These are phyloP conservation scores for Crithidia acanthocephali DNA, from an alignment of 208 protist genomes.

Conservation along the genomic window DNA sequence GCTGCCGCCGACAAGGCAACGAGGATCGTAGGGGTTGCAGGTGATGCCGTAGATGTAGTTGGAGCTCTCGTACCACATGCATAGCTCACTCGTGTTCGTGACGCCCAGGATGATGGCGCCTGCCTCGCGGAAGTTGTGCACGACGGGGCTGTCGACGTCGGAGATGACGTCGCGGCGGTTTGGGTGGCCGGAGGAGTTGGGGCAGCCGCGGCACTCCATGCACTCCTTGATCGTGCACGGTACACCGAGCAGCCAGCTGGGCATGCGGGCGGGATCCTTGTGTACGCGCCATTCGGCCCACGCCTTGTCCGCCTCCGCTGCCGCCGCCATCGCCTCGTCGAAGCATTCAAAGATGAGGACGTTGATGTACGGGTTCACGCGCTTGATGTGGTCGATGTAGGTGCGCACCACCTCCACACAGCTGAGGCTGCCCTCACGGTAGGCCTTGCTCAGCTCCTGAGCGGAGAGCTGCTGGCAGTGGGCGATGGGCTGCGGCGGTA, in stretches of 20 bases:
- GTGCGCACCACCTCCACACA: slow-evolving; percentile 67
- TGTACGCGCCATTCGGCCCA: slow-evolving; percentile 70
- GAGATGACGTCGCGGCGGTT: slow-evolving; percentile 52
- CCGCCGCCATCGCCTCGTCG: slow-evolving; percentile 68
- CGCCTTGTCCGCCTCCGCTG: slow-evolving; percentile 56
- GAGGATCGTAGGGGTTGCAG: slow-evolving; percentile 90
- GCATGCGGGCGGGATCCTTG: slow-evolving; percentile 40
- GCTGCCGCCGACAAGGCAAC: slow-evolving; percentile 86
- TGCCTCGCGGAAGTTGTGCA: slow-evolving; percentile 85
- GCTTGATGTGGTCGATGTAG: slow-evolving; percentile 86
- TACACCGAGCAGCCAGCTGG: slow-evolving; percentile 85
- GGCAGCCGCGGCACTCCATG: slow-evolving; percentile 80
- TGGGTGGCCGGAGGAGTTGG: slow-evolving; percentile 80
- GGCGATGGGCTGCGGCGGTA: slow-evolving; percentile 67
- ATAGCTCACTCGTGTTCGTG: slow-evolving; percentile 90
- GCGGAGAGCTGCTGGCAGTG: slow-evolving; percentile 84
- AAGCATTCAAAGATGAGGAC: slow-evolving; percentile 85
- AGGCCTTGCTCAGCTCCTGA: slow-evolving; percentile 64
- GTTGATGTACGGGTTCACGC: slow-evolving; percentile 84
- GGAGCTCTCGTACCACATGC: slow-evolving; percentile 91
- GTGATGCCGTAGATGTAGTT: slow-evolving; percentile 92
- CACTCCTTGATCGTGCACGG: slow-evolving; percentile 91
- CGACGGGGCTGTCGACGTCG: slow-evolving; percentile 68
- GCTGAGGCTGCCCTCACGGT: slow-evolving; percentile 57
- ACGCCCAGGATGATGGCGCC: slow-evolving; percentile 92